Evolutionary conservation across 371 early-diverging fungal species (phyloP).

Genomic region (Actinomortierella wolfii): DNA sequence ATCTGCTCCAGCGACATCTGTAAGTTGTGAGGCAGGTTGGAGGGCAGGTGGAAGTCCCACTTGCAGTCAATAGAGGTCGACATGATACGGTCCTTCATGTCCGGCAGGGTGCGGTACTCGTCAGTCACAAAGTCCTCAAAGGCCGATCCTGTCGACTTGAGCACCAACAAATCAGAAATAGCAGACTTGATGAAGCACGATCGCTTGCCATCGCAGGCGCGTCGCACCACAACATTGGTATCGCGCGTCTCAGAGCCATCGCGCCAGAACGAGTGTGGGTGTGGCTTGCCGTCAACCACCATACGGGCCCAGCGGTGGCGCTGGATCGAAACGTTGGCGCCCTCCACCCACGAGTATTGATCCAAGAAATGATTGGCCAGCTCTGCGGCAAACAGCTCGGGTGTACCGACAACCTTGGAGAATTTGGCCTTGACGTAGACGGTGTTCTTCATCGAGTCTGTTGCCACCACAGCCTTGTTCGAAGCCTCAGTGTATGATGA

Average conservation of each 20-base stretch:
- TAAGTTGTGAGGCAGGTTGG: constrained; percentile 3
- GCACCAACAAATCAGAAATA: constrained; percentile 56
- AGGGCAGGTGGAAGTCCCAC: constrained; percentile 56
- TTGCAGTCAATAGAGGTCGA: constrained; percentile 70
- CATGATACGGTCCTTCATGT: constrained; percentile 76
- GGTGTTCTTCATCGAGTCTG: constrained; percentile 80
- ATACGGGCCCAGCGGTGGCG: constrained; percentile 74
- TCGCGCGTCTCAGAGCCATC: constrained; percentile 70
- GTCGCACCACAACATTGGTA: constrained; percentile 56
- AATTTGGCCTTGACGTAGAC: constrained; percentile 72
- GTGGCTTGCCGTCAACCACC: constrained; percentile 59
- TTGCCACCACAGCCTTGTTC: constrained; percentile 61
- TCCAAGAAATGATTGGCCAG: constrained; percentile 65
- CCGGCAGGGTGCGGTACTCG: constrained; percentile 70
- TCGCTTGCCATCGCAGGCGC: constrained; percentile 28
- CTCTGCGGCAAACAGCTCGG: constrained; percentile 71
- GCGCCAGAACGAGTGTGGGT: constrained; percentile 74
- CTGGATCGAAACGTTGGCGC: constrained; percentile 65
- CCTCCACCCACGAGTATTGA: constrained; percentile 63
- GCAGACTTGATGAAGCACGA: constrained; percentile 55
- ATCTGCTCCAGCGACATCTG: constrained; percentile 28
- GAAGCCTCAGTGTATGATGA: constrained; percentile 75
- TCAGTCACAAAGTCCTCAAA: constrained; percentile 72
- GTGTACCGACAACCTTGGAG: constrained; percentile 61
- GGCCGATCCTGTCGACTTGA: constrained; percentile 78